Evolutionary conservation across 805 yeast species (phyloP), one percentile per base, ranked within the genome.

Genomic region (Komagataella mondaviorum): DNA sequence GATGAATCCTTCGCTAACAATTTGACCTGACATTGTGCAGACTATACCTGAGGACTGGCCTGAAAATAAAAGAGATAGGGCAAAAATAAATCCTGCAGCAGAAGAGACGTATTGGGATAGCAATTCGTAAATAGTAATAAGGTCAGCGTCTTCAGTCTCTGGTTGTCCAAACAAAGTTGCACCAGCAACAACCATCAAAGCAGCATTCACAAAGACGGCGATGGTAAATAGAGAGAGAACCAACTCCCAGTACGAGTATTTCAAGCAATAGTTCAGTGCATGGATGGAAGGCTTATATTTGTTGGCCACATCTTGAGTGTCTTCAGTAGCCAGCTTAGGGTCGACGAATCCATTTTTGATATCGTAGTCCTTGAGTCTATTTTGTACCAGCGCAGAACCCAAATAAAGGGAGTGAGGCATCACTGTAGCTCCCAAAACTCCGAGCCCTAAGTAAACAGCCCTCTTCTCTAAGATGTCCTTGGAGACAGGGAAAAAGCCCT

Each of bases 31-130:
- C 69, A 90, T 84, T 0, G 97, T 90, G 63, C 96, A 89, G 2
- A 89, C 90, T 46, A 90, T 80, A 49, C 96, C 96, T 0, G 96
- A 96, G 48, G 90, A 83, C 60, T 86, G 89, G 5, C 96, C 96
- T 53, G 93, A 83, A 53, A 86, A 77, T 45, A 90, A 69, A 58
- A 90, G 71, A 0, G 96, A 96, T 51, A 88, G 63, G 76, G 88
- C 88, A 67, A 90, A 90, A 0, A 88, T 66, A 0, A 88, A 80
- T 23, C 96, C 97, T 0, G 88, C 95, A 6, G 78, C 80, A 2
- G 83, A 80, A 0, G 95, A 84, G 45, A 90, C 70, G 50, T 73
- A 77, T 17, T 63, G 53, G 3, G 81, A 70, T 24, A 90, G 71
- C 58, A 89, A 67, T 18, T 73, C 72, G 63, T 88, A 83, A 54